Conservation (phyloP, 192 early-diverging fungal genomes). For the Coemansia interrupta region DNA sequence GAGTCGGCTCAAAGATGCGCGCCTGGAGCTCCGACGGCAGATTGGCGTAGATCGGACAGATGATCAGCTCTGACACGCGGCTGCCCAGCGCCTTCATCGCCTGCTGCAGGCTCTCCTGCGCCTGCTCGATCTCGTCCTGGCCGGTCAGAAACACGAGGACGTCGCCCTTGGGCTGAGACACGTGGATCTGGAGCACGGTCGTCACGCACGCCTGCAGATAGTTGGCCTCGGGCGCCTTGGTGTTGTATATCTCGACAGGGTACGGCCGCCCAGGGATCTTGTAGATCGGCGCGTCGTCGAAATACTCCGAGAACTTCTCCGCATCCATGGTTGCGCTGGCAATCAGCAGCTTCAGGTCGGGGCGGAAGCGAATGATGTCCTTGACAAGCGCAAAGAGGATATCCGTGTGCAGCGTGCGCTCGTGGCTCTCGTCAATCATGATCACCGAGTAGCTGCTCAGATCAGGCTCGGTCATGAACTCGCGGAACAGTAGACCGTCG, state of each 20-base stretch:
- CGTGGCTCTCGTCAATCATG: constrained; percentile 99
- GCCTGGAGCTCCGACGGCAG: constrained; percentile 94
- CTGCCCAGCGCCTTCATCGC: constrained; percentile 79
- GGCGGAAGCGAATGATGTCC: constrained; percentile 89
- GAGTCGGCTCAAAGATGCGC: constrained; percentile 96
- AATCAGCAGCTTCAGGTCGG: constrained; percentile 90
- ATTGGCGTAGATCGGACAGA: constrained; percentile 95
- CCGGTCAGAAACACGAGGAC: constrained; percentile 95
- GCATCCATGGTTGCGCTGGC: constrained; percentile 98
- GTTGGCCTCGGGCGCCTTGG: constrained; percentile 94
- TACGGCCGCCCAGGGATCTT: constrained; percentile 91
- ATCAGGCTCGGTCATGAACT: constrained; percentile 96
- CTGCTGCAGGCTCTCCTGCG: constrained; percentile 73
- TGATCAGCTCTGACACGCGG: constrained; percentile 83
- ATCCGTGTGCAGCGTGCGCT: constrained; percentile 93
- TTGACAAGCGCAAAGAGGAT: constrained; percentile 96
- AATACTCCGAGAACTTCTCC: constrained; percentile 92
- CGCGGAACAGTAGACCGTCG: constrained; percentile 94
- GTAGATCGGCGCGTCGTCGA: constrained; percentile 90
- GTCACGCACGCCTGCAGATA: constrained; percentile 91
- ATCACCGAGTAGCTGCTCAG: constrained; percentile 83
- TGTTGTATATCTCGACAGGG: constrained; percentile 93
- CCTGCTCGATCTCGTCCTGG: constrained; percentile 97
- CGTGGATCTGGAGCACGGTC: constrained; percentile 91
- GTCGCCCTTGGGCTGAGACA: constrained; percentile 83